phyloP scores from a whole-genome alignment of 495 filamentous ascomycete genomes.

The Penicillium waksmanii region DNA sequence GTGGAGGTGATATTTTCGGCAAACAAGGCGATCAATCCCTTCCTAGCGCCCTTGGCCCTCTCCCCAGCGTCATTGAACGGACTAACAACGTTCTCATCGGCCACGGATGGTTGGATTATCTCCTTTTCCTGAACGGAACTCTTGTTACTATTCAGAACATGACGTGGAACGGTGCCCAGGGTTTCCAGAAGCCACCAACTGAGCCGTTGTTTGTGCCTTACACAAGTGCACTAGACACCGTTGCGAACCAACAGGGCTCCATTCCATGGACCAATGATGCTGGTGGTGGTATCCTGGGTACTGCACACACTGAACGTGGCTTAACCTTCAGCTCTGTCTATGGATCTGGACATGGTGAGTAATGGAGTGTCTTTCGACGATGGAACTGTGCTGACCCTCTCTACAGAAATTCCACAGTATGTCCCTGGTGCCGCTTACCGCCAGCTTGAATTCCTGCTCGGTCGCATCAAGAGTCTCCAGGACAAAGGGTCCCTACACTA shows the following conservation, averaged over 20 bases:
- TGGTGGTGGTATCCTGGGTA: constrained; percentile 63
- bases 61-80: constrained; percentile 73
- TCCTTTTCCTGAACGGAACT: constrained; percentile 67
- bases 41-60: constrained; percentile 52
- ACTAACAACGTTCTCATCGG: constrained; percentile 70
- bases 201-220: constrained; percentile 70
- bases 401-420: constrained; percentile 57
- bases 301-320: constrained; percentile 65
- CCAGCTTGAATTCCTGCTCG: constrained; percentile 69
- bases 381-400: not conserved
- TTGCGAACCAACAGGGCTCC: constrained; percentile 24
- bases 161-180: constrained; percentile 76
- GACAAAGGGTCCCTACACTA: constrained; percentile 38
- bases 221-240: constrained; percentile 44
- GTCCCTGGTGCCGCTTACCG: constrained; percentile 65
- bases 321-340: constrained; percentile 67
- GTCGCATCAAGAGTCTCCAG: constrained; percentile 55
- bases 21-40: constrained; percentile 46
- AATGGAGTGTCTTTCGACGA: not conserved
- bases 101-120: constrained; percentile 61
- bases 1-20: constrained; percentile 61
- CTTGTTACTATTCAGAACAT: constrained; percentile 80
- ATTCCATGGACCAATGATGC: constrained; percentile 34
- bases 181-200: constrained; percentile 62
- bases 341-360: constrained; percentile 61